Evolutionary conservation across 2,329 filamentous ascomycete genomes (phyloP).

Genomic region (Pseudocercospora musae): DNA sequence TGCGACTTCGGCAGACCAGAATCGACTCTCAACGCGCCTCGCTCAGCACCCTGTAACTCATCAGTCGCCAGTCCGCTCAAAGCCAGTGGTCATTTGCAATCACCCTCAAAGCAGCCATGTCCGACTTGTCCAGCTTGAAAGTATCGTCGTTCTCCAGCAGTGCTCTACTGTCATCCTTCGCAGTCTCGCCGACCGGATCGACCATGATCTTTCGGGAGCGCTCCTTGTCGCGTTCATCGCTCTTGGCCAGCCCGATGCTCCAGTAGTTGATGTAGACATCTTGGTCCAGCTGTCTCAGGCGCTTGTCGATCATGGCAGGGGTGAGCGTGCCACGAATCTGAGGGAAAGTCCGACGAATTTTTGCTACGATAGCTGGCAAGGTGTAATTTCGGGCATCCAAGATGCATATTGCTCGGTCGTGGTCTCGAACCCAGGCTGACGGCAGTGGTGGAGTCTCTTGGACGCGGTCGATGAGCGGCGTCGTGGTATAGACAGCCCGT

Average conservation of each 20-base stretch:
- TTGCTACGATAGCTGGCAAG: slow-evolving; percentile 29
- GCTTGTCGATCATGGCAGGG: slow-evolving; percentile 34
- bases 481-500: slow-evolving; percentile 9
- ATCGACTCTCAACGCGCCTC: background rate
- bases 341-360: slow-evolving; percentile 32
- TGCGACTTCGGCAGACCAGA: background rate
- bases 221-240: slow-evolving; percentile 5
- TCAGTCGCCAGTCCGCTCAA: background rate
- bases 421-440: slow-evolving; percentile 27
- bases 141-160: background rate
- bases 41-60: background rate
- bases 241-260: slow-evolving; percentile 10
- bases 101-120: slow-evolving; percentile 1
- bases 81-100: background rate
- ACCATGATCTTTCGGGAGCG: background rate
- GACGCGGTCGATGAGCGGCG: slow-evolving; percentile 23
- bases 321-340: slow-evolving; percentile 31
- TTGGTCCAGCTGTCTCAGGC: slow-evolving; percentile 36
- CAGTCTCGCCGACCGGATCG: background rate
- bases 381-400: slow-evolving; percentile 33
- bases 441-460: slow-evolving; percentile 32
- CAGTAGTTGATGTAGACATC: slow-evolving; percentile 35
- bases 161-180: slow-evolving; percentile 2
- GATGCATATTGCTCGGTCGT: slow-evolving; percentile 37
- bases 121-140: background rate